Evolutionary conservation across 148 eudicot genomes (phyloP).

Genomic region (Heliosperma pusillum): DNA sequence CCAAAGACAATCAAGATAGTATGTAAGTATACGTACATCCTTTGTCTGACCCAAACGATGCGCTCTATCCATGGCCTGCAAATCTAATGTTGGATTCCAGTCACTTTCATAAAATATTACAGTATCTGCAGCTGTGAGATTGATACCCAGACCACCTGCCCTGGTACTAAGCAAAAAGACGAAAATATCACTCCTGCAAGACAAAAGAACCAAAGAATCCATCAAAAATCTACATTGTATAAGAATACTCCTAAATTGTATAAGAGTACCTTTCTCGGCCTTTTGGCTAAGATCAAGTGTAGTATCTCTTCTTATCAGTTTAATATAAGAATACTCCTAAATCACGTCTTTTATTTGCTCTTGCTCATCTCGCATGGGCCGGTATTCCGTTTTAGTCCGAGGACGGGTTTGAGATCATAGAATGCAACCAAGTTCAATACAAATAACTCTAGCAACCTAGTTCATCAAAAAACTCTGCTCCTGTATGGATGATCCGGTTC

Average conservation of each 20-base stretch:
- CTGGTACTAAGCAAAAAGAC: slow-evolving; percentile 97
- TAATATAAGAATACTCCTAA: slow-evolving; percentile 46
- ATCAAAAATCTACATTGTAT: slow-evolving; percentile 7
- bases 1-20: neutral
- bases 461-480: neutral
- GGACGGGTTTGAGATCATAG: no score
- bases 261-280: slow-evolving; percentile 38
- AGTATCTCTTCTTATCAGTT: slow-evolving; percentile 85
- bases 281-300: slow-evolving; percentile 93
- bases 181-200: slow-evolving; percentile 85
- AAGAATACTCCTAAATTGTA: neutral
- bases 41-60: slow-evolving; percentile 99
- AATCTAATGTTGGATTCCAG: slow-evolving; percentile 97
- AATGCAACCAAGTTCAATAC: neutral
- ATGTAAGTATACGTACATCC: slow-evolving; percentile 56
- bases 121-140: slow-evolving; percentile 96
- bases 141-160: slow-evolving; percentile 97
- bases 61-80: slow-evolving; percentile 99
- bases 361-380: no score
- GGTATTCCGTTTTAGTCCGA: no score
- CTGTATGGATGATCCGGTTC: neutral
- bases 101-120: slow-evolving; percentile 99
- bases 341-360: no score
- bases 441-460: neutral
- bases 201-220: slow-evolving; percentile 18